phyloP scores from a whole-genome alignment of 228 moss, liverwort and hornwort species.

The Sphagnum fallax region DNA sequence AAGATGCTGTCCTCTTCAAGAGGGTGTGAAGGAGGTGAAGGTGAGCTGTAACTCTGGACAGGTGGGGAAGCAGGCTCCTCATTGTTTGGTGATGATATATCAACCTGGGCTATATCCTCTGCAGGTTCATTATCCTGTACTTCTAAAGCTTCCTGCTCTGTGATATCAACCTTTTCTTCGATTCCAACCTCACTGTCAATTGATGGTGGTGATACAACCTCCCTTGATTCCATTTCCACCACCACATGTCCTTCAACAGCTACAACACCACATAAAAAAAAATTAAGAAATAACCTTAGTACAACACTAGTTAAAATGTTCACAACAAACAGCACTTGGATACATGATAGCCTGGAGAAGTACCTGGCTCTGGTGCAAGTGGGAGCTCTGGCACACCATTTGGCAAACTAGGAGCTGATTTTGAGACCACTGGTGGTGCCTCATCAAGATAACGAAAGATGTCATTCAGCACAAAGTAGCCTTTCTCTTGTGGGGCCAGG shows the following conservation, averaged over 20 bases:
- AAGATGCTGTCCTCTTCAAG: slow-evolving; percentile 8
- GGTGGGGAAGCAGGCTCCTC: slow-evolving; percentile 26
- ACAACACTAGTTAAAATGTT: neutral
- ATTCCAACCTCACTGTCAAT: slow-evolving; percentile 32
- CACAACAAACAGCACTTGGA: neutral
- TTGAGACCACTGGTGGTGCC: slow-evolving; percentile 17
- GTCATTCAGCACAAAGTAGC: slow-evolving; percentile 90
- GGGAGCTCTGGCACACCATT: slow-evolving; percentile 39
- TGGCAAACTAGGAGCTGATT: slow-evolving; percentile 7
- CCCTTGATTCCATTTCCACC: slow-evolving; percentile 51
- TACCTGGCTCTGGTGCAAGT: slow-evolving; percentile 48
- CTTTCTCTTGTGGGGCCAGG: slow-evolving; percentile 90
- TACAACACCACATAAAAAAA: neutral
- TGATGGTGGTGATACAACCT: slow-evolving; percentile 24
- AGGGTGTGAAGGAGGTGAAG: slow-evolving; percentile 4
- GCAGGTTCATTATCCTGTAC: slow-evolving; percentile 31
- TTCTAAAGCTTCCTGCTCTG: slow-evolving; percentile 26
- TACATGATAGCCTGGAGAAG: neutral
- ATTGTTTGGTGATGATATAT: slow-evolving; percentile 24
- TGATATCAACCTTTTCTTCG: slow-evolving; percentile 28
- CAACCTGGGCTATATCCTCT: slow-evolving; percentile 32
- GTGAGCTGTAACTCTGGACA: slow-evolving; percentile 9
- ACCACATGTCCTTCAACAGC: slow-evolving; percentile 25
- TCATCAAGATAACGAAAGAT: slow-evolving; percentile 76
- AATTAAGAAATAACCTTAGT: neutral